Conservation (phyloP, 176 grass and related monocot species). For the Aegilops tauschii region DNA sequence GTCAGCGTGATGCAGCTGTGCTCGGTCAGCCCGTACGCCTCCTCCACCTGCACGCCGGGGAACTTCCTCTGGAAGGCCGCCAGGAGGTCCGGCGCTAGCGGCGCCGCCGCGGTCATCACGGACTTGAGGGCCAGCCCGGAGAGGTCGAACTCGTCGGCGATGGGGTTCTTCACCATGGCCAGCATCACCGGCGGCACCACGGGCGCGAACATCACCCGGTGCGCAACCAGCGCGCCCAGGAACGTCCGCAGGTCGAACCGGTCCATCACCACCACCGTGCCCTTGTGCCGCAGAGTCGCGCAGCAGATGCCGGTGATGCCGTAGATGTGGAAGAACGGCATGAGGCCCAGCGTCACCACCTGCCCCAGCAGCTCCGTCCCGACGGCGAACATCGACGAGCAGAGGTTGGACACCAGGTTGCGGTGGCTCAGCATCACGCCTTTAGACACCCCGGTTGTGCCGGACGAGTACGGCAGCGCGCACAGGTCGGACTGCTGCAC, state of each 20-base stretch:
- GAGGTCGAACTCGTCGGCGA: slow-evolving; percentile 52
- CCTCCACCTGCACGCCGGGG: slow-evolving; percentile 68
- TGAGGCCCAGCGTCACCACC: slow-evolving; percentile 55
- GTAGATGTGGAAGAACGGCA: slow-evolving; percentile 98
- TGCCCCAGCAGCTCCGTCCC: slow-evolving; percentile 34
- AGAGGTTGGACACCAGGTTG: slow-evolving; percentile 85
- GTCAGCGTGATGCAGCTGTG: slow-evolving; percentile 94
- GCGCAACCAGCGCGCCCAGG: slow-evolving; percentile 46
- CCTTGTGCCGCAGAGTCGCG: slow-evolving; percentile 70
- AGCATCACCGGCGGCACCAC: slow-evolving; percentile 82
- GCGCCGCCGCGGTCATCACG: slow-evolving; percentile 81
- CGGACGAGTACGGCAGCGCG: slow-evolving; percentile 79
- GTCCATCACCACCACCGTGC: slow-evolving; percentile 88
- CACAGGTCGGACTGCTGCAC: slow-evolving; percentile 62
- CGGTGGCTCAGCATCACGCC: slow-evolving; percentile 91
- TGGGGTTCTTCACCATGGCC: slow-evolving; percentile 76
- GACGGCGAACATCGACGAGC: slow-evolving; percentile 57
- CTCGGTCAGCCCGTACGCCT: slow-evolving; percentile 90
- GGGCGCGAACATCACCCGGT: slow-evolving; percentile 71
- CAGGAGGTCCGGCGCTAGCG: slow-evolving; percentile 60
- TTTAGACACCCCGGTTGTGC: slow-evolving; percentile 84
- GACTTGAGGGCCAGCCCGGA: slow-evolving; percentile 47
- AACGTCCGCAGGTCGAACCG: slow-evolving; percentile 70
- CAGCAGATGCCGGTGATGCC: slow-evolving; percentile 88
- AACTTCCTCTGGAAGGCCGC: slow-evolving; percentile 71